Evolutionary conservation across 1,284 basidiomycete genomes (phyloP), one percentile per base, ranked within the genome.

Genomic region (Leucoagaricus sp.): DNA sequence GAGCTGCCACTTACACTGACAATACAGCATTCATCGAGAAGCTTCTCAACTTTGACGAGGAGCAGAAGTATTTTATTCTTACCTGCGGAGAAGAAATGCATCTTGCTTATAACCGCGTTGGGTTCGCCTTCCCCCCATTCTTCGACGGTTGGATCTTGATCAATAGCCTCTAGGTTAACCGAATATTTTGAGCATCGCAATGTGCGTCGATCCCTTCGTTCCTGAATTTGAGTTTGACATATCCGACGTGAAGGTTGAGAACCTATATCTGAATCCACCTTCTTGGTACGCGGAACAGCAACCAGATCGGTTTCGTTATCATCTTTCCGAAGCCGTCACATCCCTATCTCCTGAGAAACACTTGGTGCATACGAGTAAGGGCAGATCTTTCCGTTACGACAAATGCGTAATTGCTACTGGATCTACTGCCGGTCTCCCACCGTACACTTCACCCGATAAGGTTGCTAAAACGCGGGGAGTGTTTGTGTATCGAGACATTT

Each of bases 401-500:
- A 78, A 80, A 48, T 85, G 84, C 38, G 73, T 89, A n/a, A 69
- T 92, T 28, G 85, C 88, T 1, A 91, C 89, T 0, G 89, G 89
- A 2, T 90, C 88, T 0, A 78, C 79, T 28, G 87, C 87, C 0
- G 78, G 79, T 1, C 72, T 91, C n/a, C 89, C 89, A 0, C 74
- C 82, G 0, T 90, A 87, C 64, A 72, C 84, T 34, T 73, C 80
- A 4, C 67, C 72, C 0, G 71, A 78, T 26, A 63, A 65, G 5
- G 65, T 74, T 12, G 74, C 73, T 41, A 70, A 66, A n/a, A 71
- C 66, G 10, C 65, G 73, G 64, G 79, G 89, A 4, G 74, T 88
- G 1, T 92, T 91, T 55, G 86, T 89, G 0, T 92, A 92, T 65
- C 82, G 89, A 38, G 89, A 83, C 60, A 83, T 92, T 56, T 72